phyloP scores from a whole-genome alignment of 768 basidiomycete species.

The Cystofilobasidium macerans region DNA sequence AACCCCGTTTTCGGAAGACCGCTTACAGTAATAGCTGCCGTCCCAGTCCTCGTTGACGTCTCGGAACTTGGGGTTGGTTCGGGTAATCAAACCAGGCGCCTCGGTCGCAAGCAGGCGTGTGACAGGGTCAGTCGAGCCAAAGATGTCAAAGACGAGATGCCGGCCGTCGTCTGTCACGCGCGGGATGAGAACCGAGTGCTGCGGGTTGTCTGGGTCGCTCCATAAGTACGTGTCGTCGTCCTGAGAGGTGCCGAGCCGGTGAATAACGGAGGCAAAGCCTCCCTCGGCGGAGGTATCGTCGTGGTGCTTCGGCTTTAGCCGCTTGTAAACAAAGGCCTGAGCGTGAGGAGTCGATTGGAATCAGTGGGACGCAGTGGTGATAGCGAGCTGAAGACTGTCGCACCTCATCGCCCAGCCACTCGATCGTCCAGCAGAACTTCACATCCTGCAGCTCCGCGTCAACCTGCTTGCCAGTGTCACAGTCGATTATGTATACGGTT shows the following conservation, averaged over 20 bases:
- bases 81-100: not conserved
- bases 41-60: constrained; percentile 17
- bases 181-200: constrained; percentile 17
- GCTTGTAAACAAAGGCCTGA: constrained; percentile 23
- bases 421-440: constrained; percentile 24
- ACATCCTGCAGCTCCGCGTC: constrained; percentile 20
- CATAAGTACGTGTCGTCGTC: constrained; percentile 7
- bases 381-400: not conserved
- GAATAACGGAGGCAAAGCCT: constrained; percentile 11
- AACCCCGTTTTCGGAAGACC: not conserved
- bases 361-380: not conserved
- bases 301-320: constrained; percentile 6
- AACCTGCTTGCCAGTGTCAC: constrained; percentile 2
- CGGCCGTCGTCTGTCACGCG: constrained; percentile 16
- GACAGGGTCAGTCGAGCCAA: constrained; percentile 5
- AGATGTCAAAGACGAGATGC: constrained; percentile 13
- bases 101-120: not conserved
- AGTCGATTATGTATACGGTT: constrained; percentile 11
- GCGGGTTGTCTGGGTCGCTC: constrained; percentile 7
- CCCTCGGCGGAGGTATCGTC: constrained; percentile 21
- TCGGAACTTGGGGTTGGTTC: not conserved
- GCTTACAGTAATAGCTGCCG: constrained; percentile 18
- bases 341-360: not conserved
- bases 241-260: constrained; percentile 19
- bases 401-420: constrained; percentile 21